Evolutionary conservation across 1,284 basidiomycete genomes (phyloP).

Genomic region (Boletus albobrunnescens): DNA sequence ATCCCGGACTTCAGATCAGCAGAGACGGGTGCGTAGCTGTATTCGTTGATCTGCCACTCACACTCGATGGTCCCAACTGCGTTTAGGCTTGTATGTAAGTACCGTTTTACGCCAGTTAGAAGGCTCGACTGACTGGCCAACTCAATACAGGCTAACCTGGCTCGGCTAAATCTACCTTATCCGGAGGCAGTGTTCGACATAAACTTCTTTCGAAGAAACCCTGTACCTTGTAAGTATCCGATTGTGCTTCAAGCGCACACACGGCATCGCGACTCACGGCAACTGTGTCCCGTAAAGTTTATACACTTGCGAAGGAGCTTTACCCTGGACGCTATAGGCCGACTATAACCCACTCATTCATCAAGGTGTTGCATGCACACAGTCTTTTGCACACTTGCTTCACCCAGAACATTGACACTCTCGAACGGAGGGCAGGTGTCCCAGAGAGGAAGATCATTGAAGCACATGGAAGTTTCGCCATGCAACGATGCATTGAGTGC

Average conservation of each 20-base stretch:
- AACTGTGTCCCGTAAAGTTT: conserved; percentile 48
- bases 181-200: conserved; percentile 84
- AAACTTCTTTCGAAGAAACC: conserved; percentile 66
- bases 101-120: background rate
- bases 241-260: background rate
- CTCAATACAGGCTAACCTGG: conserved; percentile 60
- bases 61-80: background rate
- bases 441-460: conserved; percentile 77
- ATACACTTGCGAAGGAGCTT: conserved; percentile 84
- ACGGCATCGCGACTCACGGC: background rate
- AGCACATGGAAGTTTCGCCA: conserved; percentile 91
- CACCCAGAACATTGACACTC: conserved; percentile 90
- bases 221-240: conserved; percentile 60
- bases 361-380: conserved; percentile 69
- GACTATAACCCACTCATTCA: conserved; percentile 87
- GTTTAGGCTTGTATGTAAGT: conserved; percentile 51
- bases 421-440: conserved; percentile 84
- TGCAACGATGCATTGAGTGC: conserved; percentile 78
- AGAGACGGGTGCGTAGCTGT: conserved; percentile 52
- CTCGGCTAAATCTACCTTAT: conserved; percentile 67
- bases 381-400: conserved; percentile 71
- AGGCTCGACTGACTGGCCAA: background rate
- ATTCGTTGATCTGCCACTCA: background rate
- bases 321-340: conserved; percentile 87
- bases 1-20: conserved; percentile 81